Conservation (phyloP, 306 rosid species). For the Adenanthera pavonina region DNA sequence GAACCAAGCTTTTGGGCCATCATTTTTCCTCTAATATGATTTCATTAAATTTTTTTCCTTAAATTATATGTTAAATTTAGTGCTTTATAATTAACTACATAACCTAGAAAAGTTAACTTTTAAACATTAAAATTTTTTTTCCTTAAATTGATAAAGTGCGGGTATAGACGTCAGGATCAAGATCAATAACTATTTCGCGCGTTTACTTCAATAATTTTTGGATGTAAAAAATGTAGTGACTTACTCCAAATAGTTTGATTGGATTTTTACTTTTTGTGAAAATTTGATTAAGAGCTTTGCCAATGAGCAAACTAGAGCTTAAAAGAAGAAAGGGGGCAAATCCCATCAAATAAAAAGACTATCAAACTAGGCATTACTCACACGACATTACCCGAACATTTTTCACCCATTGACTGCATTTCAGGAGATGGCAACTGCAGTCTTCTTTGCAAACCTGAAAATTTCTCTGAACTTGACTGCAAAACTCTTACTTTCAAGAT, state of each 20-base stretch:
- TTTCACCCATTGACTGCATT: not conserved
- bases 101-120: not conserved
- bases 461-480: conserved; percentile 31
- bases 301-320: too few species aligned
- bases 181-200: not conserved
- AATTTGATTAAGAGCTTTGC: too few species aligned
- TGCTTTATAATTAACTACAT: not conserved
- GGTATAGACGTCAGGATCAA: not conserved
- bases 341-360: too few species aligned
- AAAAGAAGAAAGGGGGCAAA: too few species aligned
- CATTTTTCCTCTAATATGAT: not conserved
- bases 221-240: too few species aligned
- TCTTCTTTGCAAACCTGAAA: conserved; percentile 42
- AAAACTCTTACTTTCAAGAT: conserved; percentile 26
- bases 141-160: not conserved
- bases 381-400: not conserved
- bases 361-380: not conserved
- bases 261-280: not conserved
- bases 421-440: conserved; percentile 27
- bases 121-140: not conserved
- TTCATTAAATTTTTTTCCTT: too few species aligned
- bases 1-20: not conserved
- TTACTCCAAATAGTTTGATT: not conserved
- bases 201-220: not conserved
- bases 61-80: too few species aligned